These are phyloP conservation scores for Calophaca sinica DNA, from an alignment of 306 rosid genomes.

Conservation along the genomic window DNA sequence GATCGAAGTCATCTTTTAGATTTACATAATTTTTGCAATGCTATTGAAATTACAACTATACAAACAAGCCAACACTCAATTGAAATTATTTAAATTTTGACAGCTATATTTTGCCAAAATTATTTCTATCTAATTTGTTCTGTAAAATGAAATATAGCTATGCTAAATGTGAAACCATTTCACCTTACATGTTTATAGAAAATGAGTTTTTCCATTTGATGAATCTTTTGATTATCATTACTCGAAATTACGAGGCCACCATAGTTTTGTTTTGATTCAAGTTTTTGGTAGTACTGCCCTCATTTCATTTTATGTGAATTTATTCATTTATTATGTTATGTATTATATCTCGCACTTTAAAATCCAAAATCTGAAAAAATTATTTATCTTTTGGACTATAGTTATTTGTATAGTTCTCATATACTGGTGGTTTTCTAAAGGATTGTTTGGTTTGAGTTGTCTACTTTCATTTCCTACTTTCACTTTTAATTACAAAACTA, in stretches of 20 bases:
- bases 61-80: constrained; percentile 32
- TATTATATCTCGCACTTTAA: constrained; percentile 21
- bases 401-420: constrained; percentile 26
- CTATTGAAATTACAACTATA: constrained; percentile 33
- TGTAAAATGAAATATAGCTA: constrained; percentile 29
- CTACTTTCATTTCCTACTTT: constrained; percentile 1
- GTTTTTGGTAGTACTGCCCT: constrained; percentile 31
- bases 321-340: constrained; percentile 17
- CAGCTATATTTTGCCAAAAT: constrained; percentile 17
- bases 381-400: background rate
- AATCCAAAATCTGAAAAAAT: background rate
- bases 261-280: constrained; percentile 1
- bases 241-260: constrained; percentile 13
- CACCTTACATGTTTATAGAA: background rate
- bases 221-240: constrained; percentile 20
- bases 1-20: constrained; percentile 8
- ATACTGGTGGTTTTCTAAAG: constrained; percentile 20
- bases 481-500: constrained; percentile 10
- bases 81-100: constrained; percentile 21
- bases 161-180: constrained; percentile 31
- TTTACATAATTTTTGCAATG: constrained; percentile 23
- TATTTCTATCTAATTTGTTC: constrained; percentile 8
- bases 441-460: background rate
- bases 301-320: constrained; percentile 36
- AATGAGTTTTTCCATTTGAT: constrained; percentile 7